phyloP scores from a whole-genome alignment of 2,329 filamentous ascomycete genomes.

The Emergomyces pasteurianus region DNA sequence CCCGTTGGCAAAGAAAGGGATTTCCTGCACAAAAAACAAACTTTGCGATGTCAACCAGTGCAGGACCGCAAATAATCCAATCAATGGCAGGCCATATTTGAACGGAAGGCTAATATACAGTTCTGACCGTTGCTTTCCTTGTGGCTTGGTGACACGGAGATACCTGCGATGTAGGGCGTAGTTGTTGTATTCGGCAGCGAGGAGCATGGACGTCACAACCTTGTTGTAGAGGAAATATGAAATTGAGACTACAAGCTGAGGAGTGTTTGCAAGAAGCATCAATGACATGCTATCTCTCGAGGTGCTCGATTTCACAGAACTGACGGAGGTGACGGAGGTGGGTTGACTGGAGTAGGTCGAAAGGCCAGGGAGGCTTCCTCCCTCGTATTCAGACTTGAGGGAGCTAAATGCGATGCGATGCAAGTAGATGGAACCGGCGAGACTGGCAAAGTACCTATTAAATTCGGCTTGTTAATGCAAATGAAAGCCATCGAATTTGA shows the following conservation, averaged over 20 bases:
- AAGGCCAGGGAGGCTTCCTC: neutral
- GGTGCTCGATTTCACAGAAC: neutral
- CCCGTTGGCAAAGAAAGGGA: slow-evolving; percentile 9
- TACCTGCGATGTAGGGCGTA: slow-evolving; percentile 29
- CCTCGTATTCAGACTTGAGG: neutral
- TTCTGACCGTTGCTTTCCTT: slow-evolving; percentile 26
- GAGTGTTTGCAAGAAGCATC: slow-evolving; percentile 21
- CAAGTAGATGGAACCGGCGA: neutral
- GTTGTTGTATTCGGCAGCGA: slow-evolving; percentile 37
- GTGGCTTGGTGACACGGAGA: slow-evolving; percentile 29
- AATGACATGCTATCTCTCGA: neutral
- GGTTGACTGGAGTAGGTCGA: neutral
- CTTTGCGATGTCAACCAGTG: slow-evolving; percentile 41
- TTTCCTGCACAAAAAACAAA: slow-evolving; percentile 33
- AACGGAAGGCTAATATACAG: slow-evolving; percentile 38
- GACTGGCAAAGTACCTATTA: neutral
- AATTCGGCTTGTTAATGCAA: neutral
- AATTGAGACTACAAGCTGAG: slow-evolving; percentile 25
- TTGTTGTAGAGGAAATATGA: slow-evolving; percentile 26
- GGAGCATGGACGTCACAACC: slow-evolving; percentile 35
- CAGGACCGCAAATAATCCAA: slow-evolving; percentile 24
- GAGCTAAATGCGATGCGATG: neutral
- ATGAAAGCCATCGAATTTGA: neutral
- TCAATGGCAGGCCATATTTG: slow-evolving; percentile 32
- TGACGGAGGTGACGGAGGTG: neutral